phyloP scores from a whole-genome alignment of 2,329 filamentous ascomycete species.

The Trichoderma hamatum region DNA sequence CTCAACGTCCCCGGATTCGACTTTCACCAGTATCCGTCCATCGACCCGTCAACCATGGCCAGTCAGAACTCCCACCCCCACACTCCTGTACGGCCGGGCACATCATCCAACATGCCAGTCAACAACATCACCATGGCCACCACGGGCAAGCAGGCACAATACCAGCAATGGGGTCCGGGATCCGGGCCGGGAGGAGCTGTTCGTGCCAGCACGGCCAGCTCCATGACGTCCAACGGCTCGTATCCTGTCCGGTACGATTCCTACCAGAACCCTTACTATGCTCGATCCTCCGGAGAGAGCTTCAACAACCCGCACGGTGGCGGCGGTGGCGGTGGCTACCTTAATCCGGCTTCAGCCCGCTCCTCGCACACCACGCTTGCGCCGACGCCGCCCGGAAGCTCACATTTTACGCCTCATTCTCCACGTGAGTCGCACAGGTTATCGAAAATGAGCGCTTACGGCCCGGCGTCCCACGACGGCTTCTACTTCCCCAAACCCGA shows the following conservation, averaged over 20 bases:
- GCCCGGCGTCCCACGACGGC: constrained; percentile 48
- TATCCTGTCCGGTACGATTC: constrained; percentile 67
- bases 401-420: constrained; percentile 49
- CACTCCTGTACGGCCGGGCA: constrained; percentile 43
- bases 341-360: constrained; percentile 33
- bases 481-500: constrained; percentile 71
- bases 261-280: constrained; percentile 56
- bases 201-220: constrained; percentile 58
- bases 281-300: constrained; percentile 58
- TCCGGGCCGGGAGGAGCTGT: neutral
- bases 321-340: constrained; percentile 50
- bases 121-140: constrained; percentile 71
- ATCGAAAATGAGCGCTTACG: constrained; percentile 53
- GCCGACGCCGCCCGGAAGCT: constrained; percentile 31
- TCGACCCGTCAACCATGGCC: constrained; percentile 58
- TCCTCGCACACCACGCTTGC: constrained; percentile 48
- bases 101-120: constrained; percentile 38
- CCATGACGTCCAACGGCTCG: constrained; percentile 51
- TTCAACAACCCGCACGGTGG: constrained; percentile 49
- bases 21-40: constrained; percentile 85
- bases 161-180: constrained; percentile 71
- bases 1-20: constrained; percentile 76
- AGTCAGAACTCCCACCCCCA: constrained; percentile 52
- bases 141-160: constrained; percentile 70
- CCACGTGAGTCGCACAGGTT: constrained; percentile 60